These are phyloP conservation scores for Citrus hindsii DNA, from an alignment of 345 rosid species.

Conservation along the genomic window DNA sequence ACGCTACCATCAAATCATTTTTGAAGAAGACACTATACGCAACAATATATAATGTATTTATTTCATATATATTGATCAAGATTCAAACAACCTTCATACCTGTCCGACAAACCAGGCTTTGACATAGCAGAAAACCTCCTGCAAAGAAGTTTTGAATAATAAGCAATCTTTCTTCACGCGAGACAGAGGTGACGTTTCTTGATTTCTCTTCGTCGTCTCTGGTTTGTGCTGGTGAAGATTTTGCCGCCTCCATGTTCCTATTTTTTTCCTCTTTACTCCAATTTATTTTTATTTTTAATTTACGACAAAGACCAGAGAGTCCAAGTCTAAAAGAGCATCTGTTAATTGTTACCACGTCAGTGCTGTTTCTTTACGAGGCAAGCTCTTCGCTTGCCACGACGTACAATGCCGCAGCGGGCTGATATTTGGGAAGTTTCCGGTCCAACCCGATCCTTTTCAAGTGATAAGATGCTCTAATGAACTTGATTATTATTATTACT, in stretches of 20 bases:
- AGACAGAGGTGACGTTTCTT: constrained; percentile 23
- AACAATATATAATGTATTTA: neutral
- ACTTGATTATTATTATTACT: too few relatives aligned
- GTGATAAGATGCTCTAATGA: too few relatives aligned
- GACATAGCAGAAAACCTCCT: constrained; percentile 44
- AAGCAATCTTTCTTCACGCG: constrained; percentile 34
- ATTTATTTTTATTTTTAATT: too few relatives aligned
- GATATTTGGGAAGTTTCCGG: too few relatives aligned
- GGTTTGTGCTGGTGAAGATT: constrained; percentile 8
- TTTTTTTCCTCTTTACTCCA: neutral
- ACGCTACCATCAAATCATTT: neutral
- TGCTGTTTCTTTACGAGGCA: neutral
- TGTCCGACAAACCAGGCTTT: constrained; percentile 45
- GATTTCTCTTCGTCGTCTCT: constrained; percentile 4
- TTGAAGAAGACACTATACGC: neutral
- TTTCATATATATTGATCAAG: neutral
- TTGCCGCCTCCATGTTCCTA: constrained; percentile 28
- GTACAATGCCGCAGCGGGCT: neutral
- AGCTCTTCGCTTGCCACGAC: neutral
- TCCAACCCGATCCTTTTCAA: too few relatives aligned
- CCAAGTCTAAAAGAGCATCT: neutral
- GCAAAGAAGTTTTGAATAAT: constrained; percentile 38
- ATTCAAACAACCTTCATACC: constrained; percentile 8
- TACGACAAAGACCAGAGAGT: too few relatives aligned
- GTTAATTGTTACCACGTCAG: neutral